Evolutionary conservation across 2,329 filamentous ascomycete genomes (phyloP), one percentile per base, ranked within the genome.

Genomic region (Beauveria bassiana): DNA sequence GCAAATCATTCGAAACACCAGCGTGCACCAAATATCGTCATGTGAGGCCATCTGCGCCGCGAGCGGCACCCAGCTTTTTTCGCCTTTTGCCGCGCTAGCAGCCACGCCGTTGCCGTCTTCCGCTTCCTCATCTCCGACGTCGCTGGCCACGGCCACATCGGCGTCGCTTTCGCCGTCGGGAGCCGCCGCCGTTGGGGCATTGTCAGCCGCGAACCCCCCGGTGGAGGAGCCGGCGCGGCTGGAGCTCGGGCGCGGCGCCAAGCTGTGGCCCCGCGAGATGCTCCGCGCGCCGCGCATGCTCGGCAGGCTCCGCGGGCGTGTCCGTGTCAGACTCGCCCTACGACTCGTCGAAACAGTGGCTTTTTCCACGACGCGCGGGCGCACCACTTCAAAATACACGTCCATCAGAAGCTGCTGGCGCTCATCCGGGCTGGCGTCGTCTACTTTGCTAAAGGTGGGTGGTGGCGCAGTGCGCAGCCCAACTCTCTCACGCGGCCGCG

Each of bases 1-100:
- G 67, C 81, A 84, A 26, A 84, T 73, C 82, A 84, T 85, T 28
- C 81, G 72, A 64, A 84, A 81, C 4, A 84, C 74, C 20, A 85
- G 70, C 8, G 78, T 79, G 65, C 79, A 81, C 81, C 81, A 84
- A n/a, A 83, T 76, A 8, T 77, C 74, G 49, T 76, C 73, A 49
- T 73, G 70, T n/a, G 68, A 68, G 14, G 69, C 70, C 5, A 64
- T 59, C 55, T 70, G 62, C 2, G 66, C 60, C 9, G 67, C 66
- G 43, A 73, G 65, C 12, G 66, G 56, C 9, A 57, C 26, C 1
- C 75, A 73, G 49, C 72, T 69, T n/a, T 68, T 67, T n/a, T 68
- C 68, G 3, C 64, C 61, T 2, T 38, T 38, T 5, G 34, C 34
- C 34, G 34, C 12, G 34, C 12, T 38, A 5, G 34, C 34, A 38